Percentiles rank a stretch among this genome's conserved stretches.
These are phyloP conservation scores for Lathyrus tuberosus DNA, from an alignment of 306 rosid genomes.

Conservation along the genomic window DNA sequence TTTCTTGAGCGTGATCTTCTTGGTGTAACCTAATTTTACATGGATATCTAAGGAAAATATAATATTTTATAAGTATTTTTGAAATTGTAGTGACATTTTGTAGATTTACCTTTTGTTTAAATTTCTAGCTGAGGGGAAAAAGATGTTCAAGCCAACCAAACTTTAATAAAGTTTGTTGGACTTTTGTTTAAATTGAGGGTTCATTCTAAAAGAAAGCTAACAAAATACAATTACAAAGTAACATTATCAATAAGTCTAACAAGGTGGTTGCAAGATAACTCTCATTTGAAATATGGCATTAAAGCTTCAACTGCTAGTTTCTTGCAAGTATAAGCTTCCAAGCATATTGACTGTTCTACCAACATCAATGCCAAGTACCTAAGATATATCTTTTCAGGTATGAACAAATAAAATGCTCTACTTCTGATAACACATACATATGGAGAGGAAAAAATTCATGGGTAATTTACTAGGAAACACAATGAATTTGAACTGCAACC, in stretches of 20 bases:
- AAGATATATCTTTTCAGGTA: background rate
- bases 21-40: too few relatives aligned
- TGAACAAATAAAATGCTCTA: background rate
- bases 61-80: too few relatives aligned
- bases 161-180: background rate
- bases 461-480: slow-evolving; percentile 3
- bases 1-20: too few relatives aligned
- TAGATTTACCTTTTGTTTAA: background rate
- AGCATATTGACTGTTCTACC: background rate
- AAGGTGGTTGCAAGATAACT: background rate
- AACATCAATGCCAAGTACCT: background rate
- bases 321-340: background rate
- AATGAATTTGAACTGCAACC: slow-evolving; percentile 21
- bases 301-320: background rate
- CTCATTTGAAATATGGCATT: background rate
- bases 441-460: background rate
- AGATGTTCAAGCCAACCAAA: background rate
- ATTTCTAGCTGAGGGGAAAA: background rate
- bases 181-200: background rate
- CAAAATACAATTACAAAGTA: slow-evolving; percentile 1
- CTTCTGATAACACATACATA: background rate
- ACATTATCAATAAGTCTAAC: background rate
- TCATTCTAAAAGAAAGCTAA: background rate
- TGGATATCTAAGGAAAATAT: too few relatives aligned
- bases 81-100: too few relatives aligned